Evolutionary conservation across 1,284 basidiomycete species (phyloP).

Genomic region (Trametes polyzona): DNA sequence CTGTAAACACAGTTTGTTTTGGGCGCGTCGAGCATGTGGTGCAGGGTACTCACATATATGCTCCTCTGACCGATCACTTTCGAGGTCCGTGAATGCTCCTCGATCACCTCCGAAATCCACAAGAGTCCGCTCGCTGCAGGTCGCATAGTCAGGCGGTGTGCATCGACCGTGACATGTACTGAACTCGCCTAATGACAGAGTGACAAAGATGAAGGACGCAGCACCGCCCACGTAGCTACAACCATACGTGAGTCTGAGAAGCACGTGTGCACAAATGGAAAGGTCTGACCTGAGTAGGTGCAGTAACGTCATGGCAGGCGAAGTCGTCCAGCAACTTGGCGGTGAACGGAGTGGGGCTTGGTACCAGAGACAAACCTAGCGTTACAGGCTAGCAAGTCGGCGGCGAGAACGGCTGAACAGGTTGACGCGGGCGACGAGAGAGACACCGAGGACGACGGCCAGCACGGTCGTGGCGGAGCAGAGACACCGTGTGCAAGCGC

Average conservation of each 20-base stretch:
- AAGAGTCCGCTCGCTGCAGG: conserved; percentile 84
- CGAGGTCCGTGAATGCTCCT: conserved; percentile 84
- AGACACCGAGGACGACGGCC: background rate
- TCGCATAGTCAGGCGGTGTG: background rate
- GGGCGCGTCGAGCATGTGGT: too few relatives aligned
- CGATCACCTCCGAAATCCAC: conserved; percentile 92
- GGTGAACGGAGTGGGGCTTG: background rate
- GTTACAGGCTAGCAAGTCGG: too few relatives aligned
- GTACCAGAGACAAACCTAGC: background rate
- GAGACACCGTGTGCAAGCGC: background rate
- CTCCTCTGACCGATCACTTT: conserved; percentile 81
- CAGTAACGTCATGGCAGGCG: conserved; percentile 23
- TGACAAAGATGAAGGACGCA: conserved; percentile 41
- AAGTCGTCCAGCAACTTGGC: conserved; percentile 14
- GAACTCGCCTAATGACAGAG: conserved; percentile 39
- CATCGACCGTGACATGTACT: background rate
- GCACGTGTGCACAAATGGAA: background rate
- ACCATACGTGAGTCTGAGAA: background rate
- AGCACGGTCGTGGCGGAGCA: background rate
- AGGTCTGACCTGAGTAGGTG: conserved; percentile 27
- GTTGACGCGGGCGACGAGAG: background rate
- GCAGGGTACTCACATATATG: conserved; percentile 88
- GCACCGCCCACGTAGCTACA: conserved; percentile 42
- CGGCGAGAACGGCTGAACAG: too few relatives aligned
- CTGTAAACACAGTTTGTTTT: conserved; percentile 45